Evolutionary conservation across 139 green algal species (phyloP), one percentile per base, ranked within the genome.

Genomic region (Penium margaritaceum): DNA sequence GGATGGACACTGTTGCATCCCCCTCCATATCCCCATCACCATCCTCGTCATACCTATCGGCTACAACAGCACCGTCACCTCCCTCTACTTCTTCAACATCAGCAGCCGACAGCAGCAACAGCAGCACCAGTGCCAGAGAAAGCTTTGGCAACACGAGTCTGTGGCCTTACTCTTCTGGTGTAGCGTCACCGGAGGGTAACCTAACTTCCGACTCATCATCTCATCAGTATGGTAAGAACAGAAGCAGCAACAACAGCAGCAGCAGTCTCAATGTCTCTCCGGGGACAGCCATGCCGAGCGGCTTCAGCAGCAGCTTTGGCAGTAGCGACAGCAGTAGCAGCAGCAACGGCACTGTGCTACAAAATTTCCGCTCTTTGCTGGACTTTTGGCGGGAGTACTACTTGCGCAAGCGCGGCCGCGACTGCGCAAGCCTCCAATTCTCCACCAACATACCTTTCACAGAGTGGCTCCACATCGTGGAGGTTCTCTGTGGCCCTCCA

Each of bases 351-450:
- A 77, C 67, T 35, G 75, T 78, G 41, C 27, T 65, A 12, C n/a
- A 60, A 29, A 83, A 80, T 63, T 80, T 83, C 54, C 62, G 71
- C n/a, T 54, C 76, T 17, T 47, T 83, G 38, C 70, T 83, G 19
- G 70, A 75, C 36, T 83, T 80, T 57, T 83, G 76, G 76, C 70
- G 51, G 17, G 60, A 70, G 19, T 83, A 83, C 51, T 83, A 83
- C 46, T 12, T 78, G 27, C n/a, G 63, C 24, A 68, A 43, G 27
- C n/a, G 70, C 33, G 71, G 58, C 35, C 32, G 71, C 24, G 76
- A 83, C 60, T 79, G 63, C 17, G 35, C 60, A 5, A 70, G 70
- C 14, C 60, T 83, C 9, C 63, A 83, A 44, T 83, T 63, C 27
- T 80, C 70, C 5, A 70, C 76, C 14, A 83, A 68, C 60, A 60